These are phyloP conservation scores for Ceratobasidium papillatum DNA, from an alignment of 1,284 basidiomycete genomes.

Conservation along the genomic window DNA sequence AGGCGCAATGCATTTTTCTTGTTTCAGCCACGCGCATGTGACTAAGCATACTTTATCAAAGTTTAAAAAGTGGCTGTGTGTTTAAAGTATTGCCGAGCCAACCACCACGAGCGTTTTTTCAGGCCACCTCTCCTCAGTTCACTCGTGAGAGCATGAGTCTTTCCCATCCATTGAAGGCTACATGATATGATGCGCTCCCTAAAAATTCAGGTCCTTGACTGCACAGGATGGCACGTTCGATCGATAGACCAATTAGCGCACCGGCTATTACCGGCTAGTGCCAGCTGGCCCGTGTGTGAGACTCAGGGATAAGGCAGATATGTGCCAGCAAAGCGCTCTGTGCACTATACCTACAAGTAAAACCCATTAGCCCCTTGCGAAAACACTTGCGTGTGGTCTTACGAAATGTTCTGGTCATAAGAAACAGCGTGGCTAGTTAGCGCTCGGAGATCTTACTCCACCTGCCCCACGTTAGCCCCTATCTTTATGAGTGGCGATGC, in stretches of 20 bases:
- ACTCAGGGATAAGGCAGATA: not conserved
- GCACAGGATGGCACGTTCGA: slow-evolving; percentile 4
- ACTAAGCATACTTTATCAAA: slow-evolving; percentile 27
- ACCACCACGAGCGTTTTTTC: not conserved
- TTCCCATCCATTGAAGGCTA: not conserved
- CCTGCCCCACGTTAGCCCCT: slow-evolving; percentile 6
- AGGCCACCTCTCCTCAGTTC: not conserved
- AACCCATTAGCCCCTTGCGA: too few relatives aligned
- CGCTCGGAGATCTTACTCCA: not conserved
- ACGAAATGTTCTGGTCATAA: not conserved
- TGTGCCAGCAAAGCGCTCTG: not conserved
- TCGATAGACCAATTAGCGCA: not conserved
- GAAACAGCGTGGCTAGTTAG: not conserved
- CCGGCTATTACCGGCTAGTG: not conserved
- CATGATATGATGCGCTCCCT: not conserved
- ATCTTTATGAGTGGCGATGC: slow-evolving; percentile 15
- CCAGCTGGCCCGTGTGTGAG: not conserved
- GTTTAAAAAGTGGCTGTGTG: slow-evolving; percentile 28
- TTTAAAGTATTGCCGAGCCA: not conserved
- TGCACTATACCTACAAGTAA: too few relatives aligned
- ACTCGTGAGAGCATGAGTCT: not conserved
- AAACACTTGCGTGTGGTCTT: too few relatives aligned
- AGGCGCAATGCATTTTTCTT: slow-evolving; percentile 42
- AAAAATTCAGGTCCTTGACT: too few relatives aligned
- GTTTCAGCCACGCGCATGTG: slow-evolving; percentile 32